phyloP scores from a whole-genome alignment of 2,329 filamentous ascomycete species.

The Orbilia javanica region DNA sequence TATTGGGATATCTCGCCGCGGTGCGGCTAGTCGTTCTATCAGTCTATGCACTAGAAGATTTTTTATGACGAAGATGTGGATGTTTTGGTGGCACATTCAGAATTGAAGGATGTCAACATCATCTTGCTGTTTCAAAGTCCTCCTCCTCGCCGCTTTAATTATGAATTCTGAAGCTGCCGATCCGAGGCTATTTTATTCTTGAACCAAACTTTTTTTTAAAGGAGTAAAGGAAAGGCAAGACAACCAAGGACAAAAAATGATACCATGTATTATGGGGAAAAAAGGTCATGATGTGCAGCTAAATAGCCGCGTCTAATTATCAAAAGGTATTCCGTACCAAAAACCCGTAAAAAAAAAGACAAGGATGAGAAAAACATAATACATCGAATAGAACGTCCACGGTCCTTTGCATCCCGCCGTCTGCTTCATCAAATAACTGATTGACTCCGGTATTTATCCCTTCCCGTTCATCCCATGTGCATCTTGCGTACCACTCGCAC shows the following conservation, averaged over 20 bases:
- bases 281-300: slow-evolving; percentile 26
- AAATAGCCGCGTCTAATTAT: slow-evolving; percentile 40
- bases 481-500: neutral
- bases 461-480: neutral
- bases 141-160: neutral
- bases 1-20: too few relatives aligned
- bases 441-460: neutral
- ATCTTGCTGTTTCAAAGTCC: neutral
- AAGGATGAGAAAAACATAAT: slow-evolving; percentile 6
- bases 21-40: too few relatives aligned
- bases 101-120: neutral
- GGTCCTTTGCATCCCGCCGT: neutral
- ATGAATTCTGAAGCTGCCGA: neutral
- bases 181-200: neutral
- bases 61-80: too few relatives aligned
- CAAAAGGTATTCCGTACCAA: slow-evolving; percentile 20
- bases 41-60: too few relatives aligned
- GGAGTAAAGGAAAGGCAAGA: neutral
- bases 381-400: slow-evolving; percentile 37
- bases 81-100: too few relatives aligned
- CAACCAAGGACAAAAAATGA: neutral
- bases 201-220: neutral
- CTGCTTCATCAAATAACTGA: neutral
- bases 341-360: slow-evolving; percentile 11
- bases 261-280: neutral